A percentile compares a stretch with the other conserved stretches of the same genome.
Conservation (phyloP, 106 monocot genomes). For the Acorus gramineus region DNA sequence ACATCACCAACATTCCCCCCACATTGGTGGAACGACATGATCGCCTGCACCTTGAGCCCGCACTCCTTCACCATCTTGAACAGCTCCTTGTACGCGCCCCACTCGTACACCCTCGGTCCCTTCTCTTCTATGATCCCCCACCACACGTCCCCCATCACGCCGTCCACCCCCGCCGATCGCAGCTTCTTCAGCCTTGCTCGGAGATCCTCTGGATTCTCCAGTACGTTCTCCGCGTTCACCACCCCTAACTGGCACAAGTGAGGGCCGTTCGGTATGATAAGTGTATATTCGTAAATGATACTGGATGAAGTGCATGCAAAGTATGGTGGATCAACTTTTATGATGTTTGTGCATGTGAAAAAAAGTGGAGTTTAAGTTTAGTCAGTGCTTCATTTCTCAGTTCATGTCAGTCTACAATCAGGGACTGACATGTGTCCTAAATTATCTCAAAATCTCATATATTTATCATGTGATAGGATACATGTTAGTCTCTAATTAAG, state of each 20-base stretch:
- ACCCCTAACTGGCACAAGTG: conserved; percentile 17
- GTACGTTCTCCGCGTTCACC: conserved; percentile 10
- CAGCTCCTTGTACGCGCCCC: conserved; percentile 34
- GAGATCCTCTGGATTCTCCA: conserved; percentile 23
- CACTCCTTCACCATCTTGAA: conserved; percentile 31
- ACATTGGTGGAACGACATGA: conserved; percentile 67
- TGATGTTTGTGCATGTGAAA: too few species aligned
- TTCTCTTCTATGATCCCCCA: conserved; percentile 36
- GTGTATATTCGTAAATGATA: too few species aligned
- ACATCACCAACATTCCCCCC: conserved; percentile 48
- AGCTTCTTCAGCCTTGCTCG: conserved; percentile 22
- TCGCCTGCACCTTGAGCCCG: conserved; percentile 34
- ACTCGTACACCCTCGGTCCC: conserved; percentile 24
- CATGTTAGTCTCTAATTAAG: too few species aligned
- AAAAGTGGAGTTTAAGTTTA: too few species aligned
- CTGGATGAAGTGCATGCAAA: too few species aligned
- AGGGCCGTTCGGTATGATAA: too few species aligned
- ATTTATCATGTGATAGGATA: too few species aligned
- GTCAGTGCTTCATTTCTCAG: too few species aligned
- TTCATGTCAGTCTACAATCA: too few species aligned
- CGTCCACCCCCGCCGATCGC: conserved; percentile 26
- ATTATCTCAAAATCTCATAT: too few species aligned
- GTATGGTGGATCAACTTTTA: too few species aligned
- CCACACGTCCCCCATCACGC: conserved; percentile 54
- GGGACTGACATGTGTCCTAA: too few species aligned